Evolutionary conservation across 352 stramenopile genomes (phyloP).

Genomic region (Blastocystis sp.): DNA sequence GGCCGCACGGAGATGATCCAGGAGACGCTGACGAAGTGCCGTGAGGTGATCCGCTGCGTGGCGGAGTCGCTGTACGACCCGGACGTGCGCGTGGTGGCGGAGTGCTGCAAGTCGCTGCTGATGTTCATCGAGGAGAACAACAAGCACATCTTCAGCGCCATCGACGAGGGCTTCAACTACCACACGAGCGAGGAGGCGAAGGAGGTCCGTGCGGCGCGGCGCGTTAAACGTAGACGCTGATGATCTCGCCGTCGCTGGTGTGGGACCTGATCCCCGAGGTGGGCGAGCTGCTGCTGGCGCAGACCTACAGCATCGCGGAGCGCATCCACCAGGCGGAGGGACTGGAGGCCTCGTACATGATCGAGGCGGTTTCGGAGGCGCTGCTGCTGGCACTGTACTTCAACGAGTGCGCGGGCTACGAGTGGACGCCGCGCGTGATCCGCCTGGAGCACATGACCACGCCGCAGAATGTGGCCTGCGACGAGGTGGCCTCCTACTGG

Average conservation of each 20-base stretch:
- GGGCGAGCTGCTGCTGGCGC: slow-evolving; percentile 62
- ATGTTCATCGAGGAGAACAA: slow-evolving; percentile 69
- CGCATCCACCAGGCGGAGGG: slow-evolving; percentile 36
- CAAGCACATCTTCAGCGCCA: slow-evolving; percentile 41
- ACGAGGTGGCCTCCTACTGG: slow-evolving; percentile 64
- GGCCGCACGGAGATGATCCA: slow-evolving; percentile 61
- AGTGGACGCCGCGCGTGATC: slow-evolving; percentile 67
- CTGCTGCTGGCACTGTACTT: slow-evolving; percentile 63
- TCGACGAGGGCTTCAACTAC: slow-evolving; percentile 69
- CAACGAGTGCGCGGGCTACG: slow-evolving; percentile 64
- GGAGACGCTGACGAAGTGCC: slow-evolving; percentile 63
- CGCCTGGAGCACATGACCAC: slow-evolving; percentile 61
- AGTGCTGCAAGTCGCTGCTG: slow-evolving; percentile 67
- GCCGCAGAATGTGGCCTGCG: slow-evolving; percentile 58
- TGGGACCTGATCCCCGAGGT: slow-evolving; percentile 68
- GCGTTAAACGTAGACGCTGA: slow-evolving; percentile 36
- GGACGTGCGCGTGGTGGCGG: slow-evolving; percentile 52
- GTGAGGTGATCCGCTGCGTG: slow-evolving; percentile 51
- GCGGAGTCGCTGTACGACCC: slow-evolving; percentile 32
- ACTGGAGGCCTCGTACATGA: slow-evolving; percentile 61
- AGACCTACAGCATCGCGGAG: slow-evolving; percentile 55
- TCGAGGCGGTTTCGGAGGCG: slow-evolving; percentile 57
- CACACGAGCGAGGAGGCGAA: slow-evolving; percentile 65
- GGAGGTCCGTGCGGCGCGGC: neutral
- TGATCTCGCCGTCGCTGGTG: slow-evolving; percentile 59